Conservation (phyloP, 1,284 basidiomycete species). For the Vanrija humicola region DNA sequence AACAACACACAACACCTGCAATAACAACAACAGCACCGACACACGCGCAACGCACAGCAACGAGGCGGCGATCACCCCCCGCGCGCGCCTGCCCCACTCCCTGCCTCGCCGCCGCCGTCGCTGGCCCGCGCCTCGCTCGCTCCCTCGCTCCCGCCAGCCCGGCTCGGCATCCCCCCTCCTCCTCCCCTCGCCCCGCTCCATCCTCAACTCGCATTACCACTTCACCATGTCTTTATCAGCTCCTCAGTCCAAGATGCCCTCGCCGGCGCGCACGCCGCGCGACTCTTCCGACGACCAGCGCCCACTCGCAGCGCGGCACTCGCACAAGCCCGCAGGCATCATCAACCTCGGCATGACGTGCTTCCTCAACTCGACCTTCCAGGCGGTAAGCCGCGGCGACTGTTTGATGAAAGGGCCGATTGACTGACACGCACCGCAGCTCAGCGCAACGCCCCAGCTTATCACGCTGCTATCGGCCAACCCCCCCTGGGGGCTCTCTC, state of each 20-base stretch:
- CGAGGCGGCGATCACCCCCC: too few relatives aligned
- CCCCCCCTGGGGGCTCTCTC: conserved; percentile 22
- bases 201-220: too few relatives aligned
- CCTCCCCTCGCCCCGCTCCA: too few relatives aligned
- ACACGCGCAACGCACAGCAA: too few relatives aligned
- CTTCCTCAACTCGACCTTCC: conserved; percentile 87
- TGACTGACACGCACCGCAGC: conserved; percentile 13
- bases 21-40: too few relatives aligned
- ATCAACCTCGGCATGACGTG: conserved; percentile 86
- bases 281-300: not conserved
- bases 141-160: too few relatives aligned
- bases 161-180: too few relatives aligned
- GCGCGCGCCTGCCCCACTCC: too few relatives aligned
- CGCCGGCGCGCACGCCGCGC: conserved; percentile 16
- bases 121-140: too few relatives aligned
- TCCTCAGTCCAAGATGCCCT: conserved; percentile 16
- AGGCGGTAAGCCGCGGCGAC: conserved; percentile 48
- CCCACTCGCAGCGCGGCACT: not conserved
- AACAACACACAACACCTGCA: too few relatives aligned
- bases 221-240: conserved; percentile 4
- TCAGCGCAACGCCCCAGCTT: conserved; percentile 35
- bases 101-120: too few relatives aligned
- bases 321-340: conserved; percentile 55
- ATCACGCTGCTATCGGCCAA: conserved; percentile 31
- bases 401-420: not conserved